Conservation (phyloP, 176 grass and related monocot genomes). For the Rhynchospora tenuis region DNA sequence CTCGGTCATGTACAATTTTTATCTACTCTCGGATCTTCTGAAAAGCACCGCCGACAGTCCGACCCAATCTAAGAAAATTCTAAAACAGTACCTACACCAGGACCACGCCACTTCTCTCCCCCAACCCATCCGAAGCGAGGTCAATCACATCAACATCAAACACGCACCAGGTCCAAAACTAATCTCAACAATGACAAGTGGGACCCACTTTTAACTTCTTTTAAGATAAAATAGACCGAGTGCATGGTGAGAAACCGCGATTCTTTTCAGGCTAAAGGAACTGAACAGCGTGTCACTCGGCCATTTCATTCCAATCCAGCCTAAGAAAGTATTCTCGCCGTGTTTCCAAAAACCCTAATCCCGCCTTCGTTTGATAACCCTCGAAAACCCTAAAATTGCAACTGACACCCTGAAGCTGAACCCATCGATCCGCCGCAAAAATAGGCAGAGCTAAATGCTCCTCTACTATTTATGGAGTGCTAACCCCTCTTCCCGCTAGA, state of each 20-base stretch:
- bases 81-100: not conserved
- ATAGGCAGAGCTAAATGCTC: not conserved
- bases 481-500: not conserved
- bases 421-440: slow-evolving; percentile 24
- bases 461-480: slow-evolving; percentile 22
- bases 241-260: not conserved
- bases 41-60: not conserved
- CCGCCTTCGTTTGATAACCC: slow-evolving; percentile 17
- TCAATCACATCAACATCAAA: not conserved
- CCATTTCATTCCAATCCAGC: not conserved
- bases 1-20: not conserved
- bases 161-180: not conserved
- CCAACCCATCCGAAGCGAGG: not conserved
- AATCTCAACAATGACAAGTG: not conserved
- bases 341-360: slow-evolving; percentile 29
- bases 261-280: not conserved
- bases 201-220: not conserved
- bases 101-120: not conserved
- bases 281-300: slow-evolving; percentile 13
- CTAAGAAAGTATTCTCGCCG: not conserved
- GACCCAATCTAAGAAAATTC: not conserved
- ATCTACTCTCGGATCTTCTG: slow-evolving; percentile 1
- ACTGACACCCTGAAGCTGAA: not conserved
- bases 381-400: slow-evolving; percentile 30
- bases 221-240: not conserved